These are phyloP conservation scores for Diplosphaera chodatii DNA, from an alignment of 139 green algal species.

Conservation along the genomic window DNA sequence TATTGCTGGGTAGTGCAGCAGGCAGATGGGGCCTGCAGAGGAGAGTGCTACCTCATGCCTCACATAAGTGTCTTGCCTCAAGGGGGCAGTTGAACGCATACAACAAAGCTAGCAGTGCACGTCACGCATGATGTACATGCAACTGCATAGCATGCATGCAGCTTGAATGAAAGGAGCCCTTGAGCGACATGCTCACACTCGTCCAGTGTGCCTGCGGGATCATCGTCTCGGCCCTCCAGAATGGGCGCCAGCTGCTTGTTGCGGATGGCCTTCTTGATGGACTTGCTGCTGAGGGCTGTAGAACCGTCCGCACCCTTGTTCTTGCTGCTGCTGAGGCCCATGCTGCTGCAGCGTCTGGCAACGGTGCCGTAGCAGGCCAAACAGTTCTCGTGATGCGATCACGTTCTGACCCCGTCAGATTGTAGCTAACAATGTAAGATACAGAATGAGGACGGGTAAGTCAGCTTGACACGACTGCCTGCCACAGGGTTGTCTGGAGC, in stretches of 20 bases:
- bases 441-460: no score
- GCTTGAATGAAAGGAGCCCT: background rate
- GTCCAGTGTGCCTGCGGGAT: background rate
- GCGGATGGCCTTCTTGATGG: background rate
- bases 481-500: no score
- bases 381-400: no score
- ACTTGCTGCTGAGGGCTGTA: background rate
- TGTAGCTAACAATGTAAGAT: no score
- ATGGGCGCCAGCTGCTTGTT: background rate
- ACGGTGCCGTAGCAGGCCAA: no score
- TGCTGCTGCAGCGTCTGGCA: background rate
- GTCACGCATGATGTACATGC: no score
- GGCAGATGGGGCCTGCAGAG: slow-evolving; percentile 49
- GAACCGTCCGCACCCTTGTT: background rate
- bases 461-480: no score
- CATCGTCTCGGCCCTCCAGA: background rate
- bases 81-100: no score
- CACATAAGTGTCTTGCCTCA: no score
- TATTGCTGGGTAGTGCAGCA: slow-evolving; percentile 43
- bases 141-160: background rate
- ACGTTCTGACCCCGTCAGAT: no score
- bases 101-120: no score
- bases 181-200: background rate
- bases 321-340: background rate
- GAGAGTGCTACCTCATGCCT: no score